These are phyloP conservation scores for Melampsora abietis-canadensis DNA, from an alignment of 1,284 basidiomycete genomes.

Conservation along the genomic window DNA sequence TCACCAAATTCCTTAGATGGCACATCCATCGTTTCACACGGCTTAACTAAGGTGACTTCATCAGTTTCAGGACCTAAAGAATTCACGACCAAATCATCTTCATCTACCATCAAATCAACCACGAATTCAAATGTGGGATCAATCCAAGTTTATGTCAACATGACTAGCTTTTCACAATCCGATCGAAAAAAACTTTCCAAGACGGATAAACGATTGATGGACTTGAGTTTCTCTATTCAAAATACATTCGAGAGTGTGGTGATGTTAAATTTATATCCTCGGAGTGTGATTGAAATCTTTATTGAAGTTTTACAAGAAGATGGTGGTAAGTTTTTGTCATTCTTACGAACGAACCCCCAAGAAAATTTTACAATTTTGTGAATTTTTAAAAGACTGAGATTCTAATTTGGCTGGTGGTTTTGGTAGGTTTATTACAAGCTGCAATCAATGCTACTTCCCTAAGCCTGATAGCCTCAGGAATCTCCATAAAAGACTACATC, in stretches of 20 bases:
- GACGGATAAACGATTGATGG: slow-evolving; percentile 85
- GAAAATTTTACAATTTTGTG: no score
- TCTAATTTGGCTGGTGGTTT: no score
- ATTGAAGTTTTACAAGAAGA: slow-evolving; percentile 90
- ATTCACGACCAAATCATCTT: slow-evolving; percentile 60
- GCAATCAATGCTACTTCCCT: slow-evolving; percentile 93
- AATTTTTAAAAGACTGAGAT: no score
- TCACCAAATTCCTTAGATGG: slow-evolving; percentile 68
- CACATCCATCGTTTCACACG: slow-evolving; percentile 76
- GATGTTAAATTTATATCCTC: slow-evolving; percentile 82
- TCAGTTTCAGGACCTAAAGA: slow-evolving; percentile 89
- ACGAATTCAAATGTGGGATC: slow-evolving; percentile 64
- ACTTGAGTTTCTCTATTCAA: slow-evolving; percentile 80
- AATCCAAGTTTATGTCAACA: slow-evolving; percentile 77
- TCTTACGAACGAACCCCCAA: no score
- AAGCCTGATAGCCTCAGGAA: slow-evolving; percentile 82
- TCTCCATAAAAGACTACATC: slow-evolving; percentile 85
- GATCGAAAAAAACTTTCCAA: slow-evolving; percentile 70
- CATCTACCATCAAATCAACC: slow-evolving; percentile 67
- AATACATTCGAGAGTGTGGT: slow-evolving; percentile 94
- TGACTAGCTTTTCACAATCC: slow-evolving; percentile 71
- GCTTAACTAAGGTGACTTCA: slow-evolving; percentile 80
- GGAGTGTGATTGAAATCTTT: slow-evolving; percentile 88
- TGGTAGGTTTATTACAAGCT: slow-evolving; percentile 64
- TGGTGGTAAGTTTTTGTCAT: slow-evolving; percentile 59